Base-by-base conservation (phyloP, 2,329 filamentous ascomycete genomes). In the Didymella arachidicola region DNA sequence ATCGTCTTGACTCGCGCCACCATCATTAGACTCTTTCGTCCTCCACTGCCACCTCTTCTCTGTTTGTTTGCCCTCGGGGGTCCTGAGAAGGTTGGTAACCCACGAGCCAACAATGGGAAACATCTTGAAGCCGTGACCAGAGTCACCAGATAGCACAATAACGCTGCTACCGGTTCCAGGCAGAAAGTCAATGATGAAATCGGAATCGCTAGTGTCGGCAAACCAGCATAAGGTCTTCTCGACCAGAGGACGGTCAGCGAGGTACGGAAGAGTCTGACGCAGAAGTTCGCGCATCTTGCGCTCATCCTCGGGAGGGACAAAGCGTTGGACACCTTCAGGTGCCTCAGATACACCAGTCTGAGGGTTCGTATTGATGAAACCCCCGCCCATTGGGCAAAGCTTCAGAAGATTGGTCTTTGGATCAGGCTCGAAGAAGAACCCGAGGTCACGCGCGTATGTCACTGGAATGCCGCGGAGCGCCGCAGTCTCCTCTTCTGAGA, bases 401-500 rank as follows among this genome's bases (percentile, higher is more conserved):
- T 89, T 89, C 42, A 89, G 73, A 4, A 87, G 71, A 22, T 81
- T 80, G 0, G 85, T 87, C 60, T 80, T 78, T 0, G 80, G 82
- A 62, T 89, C 86, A 0, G 87, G 86, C 70, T 89, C 87, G 57
- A 89, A 89, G 74, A 87, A 86, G 77, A 89, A 89, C 0, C 86
- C 86, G 0, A 88, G 75, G 60, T 89, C 86, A 2, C 86, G 81
- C 1, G 83, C 82, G 51, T 87, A 86, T 0, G 83, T 86, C 0
- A 87, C 84, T 0, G 87, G 86, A 11, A 89, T 85, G 2, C 84
- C 83, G 2, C 82, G 80, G 1, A 89, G 80, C 5, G 74, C 75
- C 2, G 81, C 79, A 0, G 82, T 80, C 69, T 89, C 86, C 0
- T 80, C 79, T 6, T 83, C 78, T 0, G 80, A 86, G 1, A 89